phyloP scores from a whole-genome alignment of 768 basidiomycete genomes.

The Trametes maxima region DNA sequence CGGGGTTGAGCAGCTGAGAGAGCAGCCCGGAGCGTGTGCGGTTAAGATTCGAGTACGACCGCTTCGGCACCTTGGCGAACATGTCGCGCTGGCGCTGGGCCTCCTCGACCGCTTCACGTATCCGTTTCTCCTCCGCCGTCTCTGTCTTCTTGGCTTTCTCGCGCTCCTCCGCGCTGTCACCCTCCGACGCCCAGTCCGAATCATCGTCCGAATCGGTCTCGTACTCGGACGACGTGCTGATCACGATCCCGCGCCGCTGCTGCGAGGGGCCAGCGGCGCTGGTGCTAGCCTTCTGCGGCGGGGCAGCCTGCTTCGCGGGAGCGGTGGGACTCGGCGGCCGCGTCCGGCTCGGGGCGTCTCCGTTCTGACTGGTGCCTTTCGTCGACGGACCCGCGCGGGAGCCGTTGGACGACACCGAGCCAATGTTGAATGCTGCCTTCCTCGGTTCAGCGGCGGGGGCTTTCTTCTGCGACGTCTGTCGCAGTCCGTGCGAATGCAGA shows the following conservation, averaged over 20 bases:
- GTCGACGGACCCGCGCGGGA: conserved; percentile 18
- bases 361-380: conserved; percentile 19
- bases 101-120: conserved; percentile 61
- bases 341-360: conserved; percentile 23
- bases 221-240: conserved; percentile 51
- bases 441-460: conserved; percentile 21
- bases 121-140: conserved; percentile 32
- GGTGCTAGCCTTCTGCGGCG: background rate
- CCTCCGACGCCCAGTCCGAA: conserved; percentile 61
- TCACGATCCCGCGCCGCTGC: conserved; percentile 43
- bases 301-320: conserved; percentile 3
- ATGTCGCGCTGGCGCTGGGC: conserved; percentile 67
- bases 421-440: conserved; percentile 53
- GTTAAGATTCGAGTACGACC: conserved; percentile 62
- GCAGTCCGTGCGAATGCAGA: conserved; percentile 31
- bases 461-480: conserved; percentile 26
- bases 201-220: conserved; percentile 58
- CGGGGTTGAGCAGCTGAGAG: conserved; percentile 72
- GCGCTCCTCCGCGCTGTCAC: conserved; percentile 40
- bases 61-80: conserved; percentile 70
- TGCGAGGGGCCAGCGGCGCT: conserved; percentile 15
- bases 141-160: conserved; percentile 26
- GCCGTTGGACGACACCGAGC: conserved; percentile 60
- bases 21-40: conserved; percentile 60
- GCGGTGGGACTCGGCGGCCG: conserved; percentile 20